A percentile compares a stretch with the other conserved stretches of the same genome.
Conservation (phyloP, 192 early-diverging fungal genomes). For the Coemansia sp. region DNA sequence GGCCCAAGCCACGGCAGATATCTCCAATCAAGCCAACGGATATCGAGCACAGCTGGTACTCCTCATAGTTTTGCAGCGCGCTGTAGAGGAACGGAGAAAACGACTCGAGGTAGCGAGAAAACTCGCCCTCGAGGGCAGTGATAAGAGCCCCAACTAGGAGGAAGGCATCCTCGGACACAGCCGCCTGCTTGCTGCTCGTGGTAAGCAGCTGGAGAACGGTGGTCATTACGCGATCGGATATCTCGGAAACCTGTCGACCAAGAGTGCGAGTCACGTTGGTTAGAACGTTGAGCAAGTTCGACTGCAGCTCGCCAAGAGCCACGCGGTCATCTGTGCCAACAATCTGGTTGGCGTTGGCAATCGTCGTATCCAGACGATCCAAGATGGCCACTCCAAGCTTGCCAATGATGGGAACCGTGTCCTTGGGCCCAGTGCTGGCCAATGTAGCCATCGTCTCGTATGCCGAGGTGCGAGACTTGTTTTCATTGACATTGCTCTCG, state of each 20-base stretch:
- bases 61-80: constrained; percentile 86
- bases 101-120: constrained; percentile 82
- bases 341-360: constrained; percentile 72
- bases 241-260: constrained; percentile 65
- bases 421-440: constrained; percentile 69
- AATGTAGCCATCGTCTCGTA: constrained; percentile 92
- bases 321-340: constrained; percentile 81
- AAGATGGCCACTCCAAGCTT: constrained; percentile 74
- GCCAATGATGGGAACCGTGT: constrained; percentile 73
- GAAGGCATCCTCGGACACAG: constrained; percentile 90
- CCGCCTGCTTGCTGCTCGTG: constrained; percentile 71
- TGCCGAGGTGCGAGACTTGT: constrained; percentile 85
- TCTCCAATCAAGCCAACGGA: constrained; percentile 97
- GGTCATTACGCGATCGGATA: constrained; percentile 90
- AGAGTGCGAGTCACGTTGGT: constrained; percentile 83
- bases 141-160: constrained; percentile 83
- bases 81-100: constrained; percentile 80
- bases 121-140: constrained; percentile 78
- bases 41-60: constrained; percentile 89
- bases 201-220: constrained; percentile 75
- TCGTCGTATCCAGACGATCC: constrained; percentile 74
- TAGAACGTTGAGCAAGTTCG: constrained; percentile 88
- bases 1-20: constrained; percentile 84
- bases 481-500: constrained; percentile 70
- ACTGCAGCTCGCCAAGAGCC: constrained; percentile 81